Conservation (phyloP, 441 rosid species). For the Pelargonium fulgidum region DNA sequence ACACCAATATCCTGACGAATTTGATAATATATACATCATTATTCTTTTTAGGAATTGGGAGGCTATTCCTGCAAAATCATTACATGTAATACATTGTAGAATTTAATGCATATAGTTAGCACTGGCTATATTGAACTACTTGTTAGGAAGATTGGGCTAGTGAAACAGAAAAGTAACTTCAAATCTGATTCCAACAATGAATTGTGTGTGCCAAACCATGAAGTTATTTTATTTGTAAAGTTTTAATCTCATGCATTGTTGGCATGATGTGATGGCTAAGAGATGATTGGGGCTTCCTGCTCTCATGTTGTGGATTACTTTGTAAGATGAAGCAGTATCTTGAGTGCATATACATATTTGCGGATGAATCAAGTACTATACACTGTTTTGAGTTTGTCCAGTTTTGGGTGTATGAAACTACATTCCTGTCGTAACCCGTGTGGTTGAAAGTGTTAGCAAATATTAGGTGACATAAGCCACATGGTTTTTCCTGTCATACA, state of each 20-base stretch:
- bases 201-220: neutral
- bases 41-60: neutral
- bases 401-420: too few species aligned
- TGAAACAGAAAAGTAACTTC: too few species aligned
- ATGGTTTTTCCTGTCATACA: neutral
- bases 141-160: neutral
- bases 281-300: neutral
- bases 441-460: neutral
- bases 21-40: neutral
- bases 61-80: neutral
- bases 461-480: neutral
- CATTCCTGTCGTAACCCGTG: neutral
- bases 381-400: too few species aligned
- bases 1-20: neutral
- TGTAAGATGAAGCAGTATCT: too few species aligned
- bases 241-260: neutral
- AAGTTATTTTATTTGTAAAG: neutral
- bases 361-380: too few species aligned
- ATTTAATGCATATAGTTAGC: neutral
- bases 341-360: too few species aligned
- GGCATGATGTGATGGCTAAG: neutral
- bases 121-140: neutral
- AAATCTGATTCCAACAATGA: too few species aligned
- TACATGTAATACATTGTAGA: neutral
- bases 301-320: neutral